phyloP scores from a whole-genome alignment of 2,329 filamentous ascomycete species.

The Paraconiothyrium sp. region DNA sequence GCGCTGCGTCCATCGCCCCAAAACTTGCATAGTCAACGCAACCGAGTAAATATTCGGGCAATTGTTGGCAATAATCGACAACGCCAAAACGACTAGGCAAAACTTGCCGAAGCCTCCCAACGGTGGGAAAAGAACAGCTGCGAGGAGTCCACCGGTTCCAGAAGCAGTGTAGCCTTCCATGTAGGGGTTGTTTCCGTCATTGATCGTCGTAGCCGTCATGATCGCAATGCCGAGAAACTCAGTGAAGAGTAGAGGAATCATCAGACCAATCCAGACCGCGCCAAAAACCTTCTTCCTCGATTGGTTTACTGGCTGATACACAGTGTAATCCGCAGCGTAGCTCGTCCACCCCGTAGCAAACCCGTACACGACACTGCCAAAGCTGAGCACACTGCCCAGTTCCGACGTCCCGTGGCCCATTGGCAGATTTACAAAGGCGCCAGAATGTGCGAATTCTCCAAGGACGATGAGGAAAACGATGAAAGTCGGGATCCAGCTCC shows the following conservation, averaged over 20 bases:
- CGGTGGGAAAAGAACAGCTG: conserved; percentile 69
- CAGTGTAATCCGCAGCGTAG: conserved; percentile 81
- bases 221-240: conserved; percentile 77
- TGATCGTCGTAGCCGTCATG: conserved; percentile 68
- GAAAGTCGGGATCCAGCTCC: conserved; percentile 76
- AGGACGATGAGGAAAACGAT: conserved; percentile 78
- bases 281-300: conserved; percentile 71
- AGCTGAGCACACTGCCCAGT: conserved; percentile 70
- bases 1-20: conserved; percentile 66
- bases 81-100: conserved; percentile 72
- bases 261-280: conserved; percentile 74
- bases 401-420: conserved; percentile 68
- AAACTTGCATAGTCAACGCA: conserved; percentile 72
- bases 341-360: conserved; percentile 78
- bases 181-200: conserved; percentile 65
- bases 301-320: conserved; percentile 74
- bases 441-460: conserved; percentile 73
- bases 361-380: conserved; percentile 72
- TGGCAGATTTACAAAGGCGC: conserved; percentile 70
- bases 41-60: conserved; percentile 75
- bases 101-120: conserved; percentile 76
- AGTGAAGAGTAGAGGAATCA: conserved; percentile 76
- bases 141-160: conserved; percentile 73
- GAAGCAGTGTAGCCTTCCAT: conserved; percentile 63
- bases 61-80: conserved; percentile 76